phyloP scores from a whole-genome alignment of 495 filamentous ascomycete genomes.

The Penicillium coffeae region DNA sequence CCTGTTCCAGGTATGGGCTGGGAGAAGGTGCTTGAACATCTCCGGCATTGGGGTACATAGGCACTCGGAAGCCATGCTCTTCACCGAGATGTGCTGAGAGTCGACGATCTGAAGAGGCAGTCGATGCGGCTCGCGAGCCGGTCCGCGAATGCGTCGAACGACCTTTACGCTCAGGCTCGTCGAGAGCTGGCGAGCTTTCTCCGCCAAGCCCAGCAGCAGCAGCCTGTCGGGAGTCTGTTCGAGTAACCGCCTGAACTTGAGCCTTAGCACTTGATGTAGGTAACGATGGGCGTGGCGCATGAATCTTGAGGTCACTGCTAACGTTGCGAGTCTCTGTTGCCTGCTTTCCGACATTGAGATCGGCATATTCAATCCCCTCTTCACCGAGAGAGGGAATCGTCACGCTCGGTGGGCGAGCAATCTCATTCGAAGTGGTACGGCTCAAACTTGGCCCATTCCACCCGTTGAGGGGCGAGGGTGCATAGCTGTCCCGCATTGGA shows the following conservation, averaged over 20 bases:
- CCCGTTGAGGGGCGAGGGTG: constrained; percentile 83
- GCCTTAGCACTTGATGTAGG: constrained; percentile 73
- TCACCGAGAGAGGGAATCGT: constrained; percentile 80
- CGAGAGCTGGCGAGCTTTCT: constrained; percentile 44
- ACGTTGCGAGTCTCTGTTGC: constrained; percentile 69
- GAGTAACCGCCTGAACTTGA: constrained; percentile 74
- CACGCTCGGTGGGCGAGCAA: constrained; percentile 68
- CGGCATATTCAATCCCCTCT: constrained; percentile 85
- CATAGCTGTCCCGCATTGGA: constrained; percentile 71
- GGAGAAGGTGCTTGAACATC: constrained; percentile 96
- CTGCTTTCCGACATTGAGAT: constrained; percentile 46
- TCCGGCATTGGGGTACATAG: constrained; percentile 90
- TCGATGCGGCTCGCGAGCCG: constrained; percentile 53
- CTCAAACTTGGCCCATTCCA: constrained; percentile 41
- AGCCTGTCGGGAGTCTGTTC: constrained; percentile 81
- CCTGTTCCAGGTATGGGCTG: constrained; percentile 53
- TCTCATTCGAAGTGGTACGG: constrained; percentile 46
- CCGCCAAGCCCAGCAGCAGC: constrained; percentile 74
- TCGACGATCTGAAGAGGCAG: constrained; percentile 45
- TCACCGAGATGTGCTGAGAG: constrained; percentile 54
- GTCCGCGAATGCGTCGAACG: constrained; percentile 42
- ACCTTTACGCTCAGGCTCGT: constrained; percentile 60
- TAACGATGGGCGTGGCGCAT: constrained; percentile 87
- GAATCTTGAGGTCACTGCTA: constrained; percentile 74
- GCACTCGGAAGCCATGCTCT: constrained; percentile 87